Conservation (phyloP, 2,329 filamentous ascomycete genomes). For the Bisporella sp. region DNA sequence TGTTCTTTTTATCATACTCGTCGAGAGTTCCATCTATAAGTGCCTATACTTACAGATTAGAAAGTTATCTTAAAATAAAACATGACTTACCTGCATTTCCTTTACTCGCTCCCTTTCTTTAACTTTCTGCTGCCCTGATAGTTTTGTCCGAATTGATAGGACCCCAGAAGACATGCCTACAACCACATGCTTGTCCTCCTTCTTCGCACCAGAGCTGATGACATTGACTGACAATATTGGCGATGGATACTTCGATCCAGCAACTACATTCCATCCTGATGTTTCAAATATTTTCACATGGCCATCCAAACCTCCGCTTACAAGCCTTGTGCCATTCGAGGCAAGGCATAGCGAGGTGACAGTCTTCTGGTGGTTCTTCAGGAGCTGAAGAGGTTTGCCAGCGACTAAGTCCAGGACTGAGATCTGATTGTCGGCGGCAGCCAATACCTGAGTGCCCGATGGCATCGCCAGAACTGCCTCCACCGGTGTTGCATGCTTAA, state of each 20-base stretch:
- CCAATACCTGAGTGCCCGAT: slow-evolving; percentile 78
- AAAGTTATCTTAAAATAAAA: neutral
- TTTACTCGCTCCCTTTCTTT: slow-evolving; percentile 70
- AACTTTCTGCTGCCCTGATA: slow-evolving; percentile 74
- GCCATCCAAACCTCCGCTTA: slow-evolving; percentile 86
- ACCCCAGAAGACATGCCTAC: slow-evolving; percentile 93
- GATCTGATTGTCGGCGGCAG: slow-evolving; percentile 78
- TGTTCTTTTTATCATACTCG: slow-evolving; percentile 65
- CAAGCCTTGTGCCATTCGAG: slow-evolving; percentile 70
- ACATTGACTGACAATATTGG: slow-evolving; percentile 82
- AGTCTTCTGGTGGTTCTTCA: slow-evolving; percentile 96
- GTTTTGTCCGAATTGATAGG: slow-evolving; percentile 83
- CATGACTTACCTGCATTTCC: slow-evolving; percentile 56
- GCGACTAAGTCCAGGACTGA: slow-evolving; percentile 90
- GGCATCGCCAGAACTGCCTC: slow-evolving; percentile 85
- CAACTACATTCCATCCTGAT: slow-evolving; percentile 91
- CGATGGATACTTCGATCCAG: slow-evolving; percentile 85
- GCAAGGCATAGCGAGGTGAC: slow-evolving; percentile 82
- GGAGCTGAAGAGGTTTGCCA: slow-evolving; percentile 76
- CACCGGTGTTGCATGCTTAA: slow-evolving; percentile 86
- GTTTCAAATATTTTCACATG: slow-evolving; percentile 98
- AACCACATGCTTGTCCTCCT: slow-evolving; percentile 84
- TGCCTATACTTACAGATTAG: slow-evolving; percentile 35
- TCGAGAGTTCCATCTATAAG: slow-evolving; percentile 72
- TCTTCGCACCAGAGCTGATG: slow-evolving; percentile 57